Evolutionary conservation across 2,329 filamentous ascomycete species (phyloP).

Genomic region (Fusarium pseudocircinatum): DNA sequence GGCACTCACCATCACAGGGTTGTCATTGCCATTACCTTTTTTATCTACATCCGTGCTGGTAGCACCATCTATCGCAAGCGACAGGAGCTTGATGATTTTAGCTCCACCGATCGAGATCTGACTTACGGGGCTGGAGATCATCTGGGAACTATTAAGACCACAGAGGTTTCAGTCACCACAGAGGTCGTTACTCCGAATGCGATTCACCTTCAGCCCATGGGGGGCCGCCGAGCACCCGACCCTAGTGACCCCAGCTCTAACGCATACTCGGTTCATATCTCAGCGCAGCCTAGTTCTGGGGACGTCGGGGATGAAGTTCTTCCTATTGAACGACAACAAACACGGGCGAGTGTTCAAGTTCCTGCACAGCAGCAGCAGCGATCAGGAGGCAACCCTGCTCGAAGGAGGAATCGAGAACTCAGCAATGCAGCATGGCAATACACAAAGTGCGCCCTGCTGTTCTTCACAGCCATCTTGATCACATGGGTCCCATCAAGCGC

Average conservation of each 20-base stretch:
- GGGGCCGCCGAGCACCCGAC: conserved; percentile 20
- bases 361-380: conserved; percentile 24
- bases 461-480: conserved; percentile 76
- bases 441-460: conserved; percentile 74
- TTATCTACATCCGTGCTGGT: conserved; percentile 74
- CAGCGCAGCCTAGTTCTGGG: conserved; percentile 45
- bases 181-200: conserved; percentile 49
- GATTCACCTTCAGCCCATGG: conserved; percentile 41
- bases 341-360: conserved; percentile 9
- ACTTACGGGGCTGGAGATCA: conserved; percentile 53
- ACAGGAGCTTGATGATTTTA: conserved; percentile 66
- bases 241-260: conserved; percentile 20
- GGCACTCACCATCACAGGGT: conserved; percentile 56
- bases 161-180: conserved; percentile 71
- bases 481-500: conserved; percentile 82
- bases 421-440: conserved; percentile 75
- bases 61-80: conserved; percentile 74
- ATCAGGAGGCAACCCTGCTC: conserved; percentile 43
- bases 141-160: conserved; percentile 64
- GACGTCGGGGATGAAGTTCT: conserved; percentile 39
- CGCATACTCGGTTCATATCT: conserved; percentile 63
- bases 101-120: conserved; percentile 56
- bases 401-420: conserved; percentile 58
- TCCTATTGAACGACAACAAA: conserved; percentile 40
- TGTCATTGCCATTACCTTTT: conserved; percentile 67